Base-by-base conservation (phyloP, 225 moss, liverwort and hornwort genomes). In the Marchantia paleacea region DNA sequence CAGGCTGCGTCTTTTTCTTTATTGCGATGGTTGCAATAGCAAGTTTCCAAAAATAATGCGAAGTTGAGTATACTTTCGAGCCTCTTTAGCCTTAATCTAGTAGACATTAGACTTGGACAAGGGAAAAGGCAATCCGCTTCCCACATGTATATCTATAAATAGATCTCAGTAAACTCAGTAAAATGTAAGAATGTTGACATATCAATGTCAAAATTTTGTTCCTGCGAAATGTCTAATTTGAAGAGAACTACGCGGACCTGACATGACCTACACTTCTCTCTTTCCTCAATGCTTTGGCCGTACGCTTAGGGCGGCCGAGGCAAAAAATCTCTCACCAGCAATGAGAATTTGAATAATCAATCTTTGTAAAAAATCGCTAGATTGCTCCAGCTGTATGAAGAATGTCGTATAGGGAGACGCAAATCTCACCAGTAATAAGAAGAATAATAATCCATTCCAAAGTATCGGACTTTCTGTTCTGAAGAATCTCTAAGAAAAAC, bases 371-470 rank as follows among this genome's bases (percentile, higher is more conserved):
- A 30, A 14, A 16, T 26, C 18, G 55, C 77, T 78, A 87, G 30
- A 88, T 75, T 79, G 83, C 85, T 76, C 88, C 88, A 64, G 90
- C 90, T 57, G 83, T 74, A 75, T 89, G 90, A 82, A 97, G 92
- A 87, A 97, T 95, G 73, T 97, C 92, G 79, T 95, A 97, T 19
- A 97, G 89, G 75, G 92, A 89, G 75, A 95, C 93, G 81, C 90
- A 97, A 80, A 97, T 97, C 83, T 97, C 97, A 83, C 97, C 95
- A 77, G 92, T 80, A 81, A 97, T 97, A 53, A 97, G 95, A 83
- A 97, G 93, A 85, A 97, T 97, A 78, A 97, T 97, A 72, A 95
- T 97, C 97, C 97, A 97, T 83, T 97, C 95, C 50, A 97, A 90
- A n/a, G 91, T 92, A 78, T 95, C 93, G 24, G 97, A 95, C 82